Evolutionary conservation across 2,329 filamentous ascomycete genomes (phyloP), one percentile per base, ranked within the genome.

Genomic region (Penicillium sp.): DNA sequence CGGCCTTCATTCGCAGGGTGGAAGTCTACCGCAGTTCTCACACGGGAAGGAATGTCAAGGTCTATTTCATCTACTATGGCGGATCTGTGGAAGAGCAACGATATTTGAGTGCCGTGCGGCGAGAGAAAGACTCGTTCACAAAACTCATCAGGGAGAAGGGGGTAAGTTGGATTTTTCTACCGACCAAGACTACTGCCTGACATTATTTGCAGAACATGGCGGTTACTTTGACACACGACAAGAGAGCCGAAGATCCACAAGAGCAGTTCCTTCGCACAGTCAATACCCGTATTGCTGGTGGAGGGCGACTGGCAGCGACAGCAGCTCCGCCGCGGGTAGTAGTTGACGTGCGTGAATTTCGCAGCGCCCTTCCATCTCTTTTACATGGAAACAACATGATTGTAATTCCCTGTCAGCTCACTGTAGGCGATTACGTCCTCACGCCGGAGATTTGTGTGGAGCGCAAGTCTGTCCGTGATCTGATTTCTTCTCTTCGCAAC

Each of bases 21-120:
- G 93, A 98, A 67, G 91, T 97, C 1, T 98, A 97, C 71, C 84
- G 93, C 33, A 95, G 90, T 45, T 96, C 91, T 8, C 93, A 98
- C 71, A 87, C 85, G 50, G 89, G 92, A 66, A 80, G 90, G 31
- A 90, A 89, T 62, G 88, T 97, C 37, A 82, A 89, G 38, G 91
- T 95, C 0, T 98, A 96, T 73, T 97, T 97, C 68, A 83, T 97
- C 77, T 97, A 95, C 73, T 98, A 98, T 57, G 87, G 89, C 29
- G 87, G 87, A 3, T 96, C 90, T 1, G 91, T 97, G 1, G 92
- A 98, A 71, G 93, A 98, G 69, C 92, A 97, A 68, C 83, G 88
- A 23, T 97, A 96, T 65, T 80, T 97, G 2, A 89, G 89, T 20
- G 83, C 86, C 0, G 89, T 97, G 2, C 82, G 93, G n/a, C 82